Percentiles rank a stretch among this genome's conserved stretches.
phyloP scores from a whole-genome alignment of 148 eudicot species.

The Tetragonia tetragonoides region DNA sequence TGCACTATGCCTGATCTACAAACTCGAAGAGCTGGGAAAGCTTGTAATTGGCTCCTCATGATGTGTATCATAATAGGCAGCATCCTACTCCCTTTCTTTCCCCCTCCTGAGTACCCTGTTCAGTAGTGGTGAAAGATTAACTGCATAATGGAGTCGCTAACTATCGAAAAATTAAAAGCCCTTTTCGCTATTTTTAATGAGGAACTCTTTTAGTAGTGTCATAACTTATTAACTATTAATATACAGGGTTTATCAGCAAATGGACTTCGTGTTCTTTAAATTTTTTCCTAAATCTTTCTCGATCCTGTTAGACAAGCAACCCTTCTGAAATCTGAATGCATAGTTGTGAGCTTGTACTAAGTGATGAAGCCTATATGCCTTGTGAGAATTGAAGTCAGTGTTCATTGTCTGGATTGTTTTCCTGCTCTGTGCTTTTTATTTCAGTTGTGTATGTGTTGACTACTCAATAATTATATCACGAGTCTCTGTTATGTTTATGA shows the following conservation, averaged over 20 bases:
- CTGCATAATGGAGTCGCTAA: background rate
- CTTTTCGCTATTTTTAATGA: background rate
- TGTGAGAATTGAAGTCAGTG: background rate
- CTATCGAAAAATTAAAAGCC: background rate
- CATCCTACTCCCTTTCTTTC: background rate
- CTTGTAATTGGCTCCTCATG: conserved; percentile 37
- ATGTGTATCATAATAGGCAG: background rate
- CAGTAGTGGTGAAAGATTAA: background rate
- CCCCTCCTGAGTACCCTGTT: background rate
- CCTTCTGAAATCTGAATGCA: background rate
- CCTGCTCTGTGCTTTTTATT: too few relatives aligned
- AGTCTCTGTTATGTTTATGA: too few relatives aligned
- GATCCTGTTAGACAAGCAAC: background rate
- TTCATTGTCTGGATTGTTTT: background rate
- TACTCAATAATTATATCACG: too few relatives aligned
- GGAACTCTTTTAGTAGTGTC: background rate
- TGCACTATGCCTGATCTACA: conserved; percentile 56
- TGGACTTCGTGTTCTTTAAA: too few relatives aligned
- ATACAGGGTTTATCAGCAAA: too few relatives aligned
- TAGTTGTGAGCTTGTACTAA: too few relatives aligned
- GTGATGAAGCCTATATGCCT: background rate
- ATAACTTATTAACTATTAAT: too few relatives aligned
- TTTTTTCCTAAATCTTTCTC: background rate
- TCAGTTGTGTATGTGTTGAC: too few relatives aligned
- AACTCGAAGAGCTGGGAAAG: conserved; percentile 53